Evolutionary conservation across 257 asterid genomes (phyloP), one percentile per base, ranked within the genome.

Genomic region (Thymus quinquecostatus): DNA sequence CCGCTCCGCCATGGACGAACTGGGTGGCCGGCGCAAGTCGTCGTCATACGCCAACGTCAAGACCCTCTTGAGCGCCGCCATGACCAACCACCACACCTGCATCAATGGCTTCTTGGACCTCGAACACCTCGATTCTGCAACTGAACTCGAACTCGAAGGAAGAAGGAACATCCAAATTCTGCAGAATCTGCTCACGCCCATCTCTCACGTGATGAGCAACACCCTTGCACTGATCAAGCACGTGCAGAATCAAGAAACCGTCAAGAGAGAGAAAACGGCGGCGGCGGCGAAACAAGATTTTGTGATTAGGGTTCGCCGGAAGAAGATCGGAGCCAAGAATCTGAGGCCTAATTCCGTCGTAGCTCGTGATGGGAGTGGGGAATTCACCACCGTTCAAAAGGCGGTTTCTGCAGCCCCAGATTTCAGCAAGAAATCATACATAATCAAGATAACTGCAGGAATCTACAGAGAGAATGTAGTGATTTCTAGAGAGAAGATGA

Each of bases 81-180:
- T 89, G 92, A 87, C 92, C 0, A 87, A 89, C 44, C 85, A 82
- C 58, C 71, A 82, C 47, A 79, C 96, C n/a, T 89, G 96, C 86
- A 79, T 89, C n/a, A 78, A 81, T 51, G 96, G 96, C 50, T 84
- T 89, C 59, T 73, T 82, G 28, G 90, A 89, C 29, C 64, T 84
- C 70, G 87, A 84, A 55, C 80, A 71, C n/a, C 49, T 74, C 32
- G 78, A 57, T 56, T 59, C 51, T 27, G 54, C 11, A 13, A 44
- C 2, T 21, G 72, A 8, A 21, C 21, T n/a, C 27, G 74, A 71
- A 48, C 77, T 60, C 34, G 40, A 38, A 7, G 41, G 41, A 38
- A 3, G 41, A 38, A 38, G 41, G 6, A 79, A 75, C 62, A 73
- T 79, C 44, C 48, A 70, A 2, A 76, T 62, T 33, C 56, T 89